Percentiles rank a stretch among this genome's conserved stretches.
These are phyloP conservation scores for Sugiyamaella paludigena DNA, from an alignment of 1,139 yeast species.

Conservation along the genomic window DNA sequence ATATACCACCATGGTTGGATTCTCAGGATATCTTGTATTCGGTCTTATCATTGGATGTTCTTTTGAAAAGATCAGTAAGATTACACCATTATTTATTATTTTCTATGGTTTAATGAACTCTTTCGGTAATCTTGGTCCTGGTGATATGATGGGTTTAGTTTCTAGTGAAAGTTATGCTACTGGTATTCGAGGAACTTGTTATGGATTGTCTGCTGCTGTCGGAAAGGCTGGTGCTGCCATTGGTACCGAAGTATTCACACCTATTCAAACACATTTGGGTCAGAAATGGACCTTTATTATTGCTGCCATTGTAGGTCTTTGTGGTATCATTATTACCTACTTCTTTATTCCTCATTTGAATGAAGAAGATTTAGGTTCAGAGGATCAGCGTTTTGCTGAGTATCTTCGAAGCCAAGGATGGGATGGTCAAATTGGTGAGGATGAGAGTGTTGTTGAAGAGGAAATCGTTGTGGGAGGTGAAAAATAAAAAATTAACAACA, in stretches of 20 bases:
- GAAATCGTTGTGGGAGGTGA: slow-evolving; percentile 8
- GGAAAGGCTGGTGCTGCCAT: slow-evolving; percentile 58
- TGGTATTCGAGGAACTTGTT: slow-evolving; percentile 67
- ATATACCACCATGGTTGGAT: slow-evolving; percentile 57
- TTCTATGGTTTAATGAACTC: slow-evolving; percentile 60
- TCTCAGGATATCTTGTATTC: slow-evolving; percentile 55
- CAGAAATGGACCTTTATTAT: slow-evolving; percentile 52
- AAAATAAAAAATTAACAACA: no score
- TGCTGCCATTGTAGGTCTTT: slow-evolving; percentile 68
- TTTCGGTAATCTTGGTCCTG: slow-evolving; percentile 73
- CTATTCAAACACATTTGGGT: slow-evolving; percentile 44
- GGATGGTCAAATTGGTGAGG: slow-evolving; percentile 57
- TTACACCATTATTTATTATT: slow-evolving; percentile 54
- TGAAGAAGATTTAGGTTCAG: slow-evolving; percentile 67
- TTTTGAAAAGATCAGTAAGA: slow-evolving; percentile 47
- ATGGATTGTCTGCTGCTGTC: slow-evolving; percentile 52
- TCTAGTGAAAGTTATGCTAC: slow-evolving; percentile 72
- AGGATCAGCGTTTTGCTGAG: slow-evolving; percentile 61
- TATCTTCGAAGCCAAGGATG: slow-evolving; percentile 66
- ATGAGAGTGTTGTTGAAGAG: slow-evolving; percentile 4
- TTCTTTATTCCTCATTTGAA: slow-evolving; percentile 68
- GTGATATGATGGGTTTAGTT: slow-evolving; percentile 66
- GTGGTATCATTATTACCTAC: slow-evolving; percentile 60
- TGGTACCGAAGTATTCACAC: slow-evolving; percentile 48
- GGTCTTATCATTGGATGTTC: slow-evolving; percentile 60